Evolutionary conservation across 2,329 filamentous ascomycete species (phyloP).

Genomic region (Aspergillus carbonarius): DNA sequence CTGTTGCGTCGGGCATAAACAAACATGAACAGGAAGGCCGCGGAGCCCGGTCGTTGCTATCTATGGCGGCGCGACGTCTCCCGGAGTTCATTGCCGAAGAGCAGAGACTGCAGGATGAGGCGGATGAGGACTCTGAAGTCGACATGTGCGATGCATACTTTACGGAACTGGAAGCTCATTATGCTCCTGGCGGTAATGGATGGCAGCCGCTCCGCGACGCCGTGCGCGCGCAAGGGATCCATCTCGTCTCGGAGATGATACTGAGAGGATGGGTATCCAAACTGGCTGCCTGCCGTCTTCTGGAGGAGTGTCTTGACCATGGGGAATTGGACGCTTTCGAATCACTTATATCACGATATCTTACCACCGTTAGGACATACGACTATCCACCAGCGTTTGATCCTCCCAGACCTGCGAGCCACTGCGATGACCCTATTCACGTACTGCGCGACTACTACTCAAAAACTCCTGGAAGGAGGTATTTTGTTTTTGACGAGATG

Average conservation of each 20-base stretch:
- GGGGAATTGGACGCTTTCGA: constrained; percentile 39
- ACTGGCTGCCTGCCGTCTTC: constrained; percentile 31
- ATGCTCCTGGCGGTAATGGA: constrained; percentile 34
- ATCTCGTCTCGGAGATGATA: constrained; percentile 39
- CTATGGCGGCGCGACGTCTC: constrained; percentile 36
- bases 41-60: constrained; percentile 39
- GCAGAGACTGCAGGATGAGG: constrained; percentile 35
- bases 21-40: constrained; percentile 4
- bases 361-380: constrained; percentile 29
- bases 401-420: constrained; percentile 13
- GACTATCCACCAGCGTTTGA: constrained; percentile 31
- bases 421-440: constrained; percentile 30
- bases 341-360: constrained; percentile 32
- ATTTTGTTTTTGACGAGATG: constrained; percentile 37
- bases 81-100: constrained; percentile 42
- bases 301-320: constrained; percentile 33
- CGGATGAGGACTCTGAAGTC: constrained; percentile 33
- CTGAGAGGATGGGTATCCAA: constrained; percentile 36
- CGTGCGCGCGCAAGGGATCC: constrained; percentile 42
- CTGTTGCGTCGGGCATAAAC: constrained; percentile 5
- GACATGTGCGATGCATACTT: constrained; percentile 45
- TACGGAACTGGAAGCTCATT: constrained; percentile 42
- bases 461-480: constrained; percentile 17
- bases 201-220: constrained; percentile 44
- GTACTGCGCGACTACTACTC: constrained; percentile 33